Base-by-base conservation (phyloP, 306 rosid species). In the Citrullus amarus region DNA sequence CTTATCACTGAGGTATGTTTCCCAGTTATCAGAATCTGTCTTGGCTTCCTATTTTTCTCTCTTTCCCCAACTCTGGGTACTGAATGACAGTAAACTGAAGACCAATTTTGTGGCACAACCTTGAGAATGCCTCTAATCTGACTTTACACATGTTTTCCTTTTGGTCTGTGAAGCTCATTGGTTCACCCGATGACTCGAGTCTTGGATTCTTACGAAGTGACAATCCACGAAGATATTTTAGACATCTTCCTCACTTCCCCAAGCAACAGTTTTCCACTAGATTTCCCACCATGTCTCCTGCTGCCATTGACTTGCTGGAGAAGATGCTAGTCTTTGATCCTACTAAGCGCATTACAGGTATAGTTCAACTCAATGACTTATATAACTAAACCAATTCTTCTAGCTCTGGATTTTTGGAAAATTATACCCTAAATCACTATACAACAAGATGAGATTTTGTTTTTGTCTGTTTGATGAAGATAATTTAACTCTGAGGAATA, bases 271-370 rank as follows among this genome's bases (percentile, higher is more conserved):
- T 95, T 78, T 84, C 90, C 59, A n/a, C 82, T 67, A 84, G 87
- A 82, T 95, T 95, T 84, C 92, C 92, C 55, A 80, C 72, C 61
- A 90, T 87, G 89, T 91, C 97, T 80, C 83, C 93, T 13, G 92
- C 87, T 16, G 96, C 96, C 63, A 83, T 90, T 28, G 97, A 95
- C 91, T 89, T 95, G 80, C 90, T 95, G 9, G 97, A 92, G 86
- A 95, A 95, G 89, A 92, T 95, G 99, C 97, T 92, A 20, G 36
- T 95, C 85, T 95, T 95, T 84, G 99, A 95, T 83, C 99, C 97
- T 15, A 86, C 83, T 82, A 88, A 83, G 87, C 99, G 97, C 63
- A 92, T 95, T 87, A 88, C 93, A 83, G 97, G 99, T 95, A 92
- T 79, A 48, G 15, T 22, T 46, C 14, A 25, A 50, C 13, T 72